Base-by-base conservation (phyloP, 176 grass and related monocot genomes). In the Alloteropsis semialata region DNA sequence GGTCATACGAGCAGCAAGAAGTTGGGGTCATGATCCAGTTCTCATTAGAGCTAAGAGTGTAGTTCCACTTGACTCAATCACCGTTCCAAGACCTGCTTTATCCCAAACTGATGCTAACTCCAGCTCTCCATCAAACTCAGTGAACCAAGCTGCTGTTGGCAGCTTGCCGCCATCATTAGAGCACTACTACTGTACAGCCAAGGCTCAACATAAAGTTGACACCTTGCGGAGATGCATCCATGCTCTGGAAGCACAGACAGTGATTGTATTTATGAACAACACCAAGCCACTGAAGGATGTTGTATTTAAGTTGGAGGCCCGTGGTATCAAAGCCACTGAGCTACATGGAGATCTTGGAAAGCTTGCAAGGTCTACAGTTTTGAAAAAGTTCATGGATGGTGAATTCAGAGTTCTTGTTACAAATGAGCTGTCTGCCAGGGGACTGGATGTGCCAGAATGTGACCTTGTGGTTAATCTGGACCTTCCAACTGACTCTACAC, bases 391-490 rank as follows among this genome's bases (percentile, higher is more conserved):
- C 53, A 95, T 92, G 85, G 75, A 88, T 1, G 91, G 96, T 61
- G 88, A 93, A 87, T 83, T 92, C 78, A 91, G 96, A 88, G 89
- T 98, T 82, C 76, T 98, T 41, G 96, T 93, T 50, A 95, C 96
- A 59, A 93, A 98, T 28, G 96, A 98, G 67, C 73, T 98, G 28
- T 93, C 92, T 53, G 96, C 93, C 8, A 93, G 96, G 73, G 96
- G 96, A 75, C 41, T 95, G 56, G 92, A 95, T 77, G 93, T 98
- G 82, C 91, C 92, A 22, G 92, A 98, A 78, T 98, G 96, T 21
- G 96, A 98, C 75, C 93, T 98, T 48, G 96, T 95, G 65, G 87
- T 98, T 11, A 98, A 98, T 93, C 84, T 98, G 82, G 96, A 95
- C 75, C 88, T 95, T 67, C 96, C 96, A 12, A 98, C 92, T 10